Evolutionary conservation across 139 green algal genomes (phyloP).

Genomic region (Chlorella sp.): DNA sequence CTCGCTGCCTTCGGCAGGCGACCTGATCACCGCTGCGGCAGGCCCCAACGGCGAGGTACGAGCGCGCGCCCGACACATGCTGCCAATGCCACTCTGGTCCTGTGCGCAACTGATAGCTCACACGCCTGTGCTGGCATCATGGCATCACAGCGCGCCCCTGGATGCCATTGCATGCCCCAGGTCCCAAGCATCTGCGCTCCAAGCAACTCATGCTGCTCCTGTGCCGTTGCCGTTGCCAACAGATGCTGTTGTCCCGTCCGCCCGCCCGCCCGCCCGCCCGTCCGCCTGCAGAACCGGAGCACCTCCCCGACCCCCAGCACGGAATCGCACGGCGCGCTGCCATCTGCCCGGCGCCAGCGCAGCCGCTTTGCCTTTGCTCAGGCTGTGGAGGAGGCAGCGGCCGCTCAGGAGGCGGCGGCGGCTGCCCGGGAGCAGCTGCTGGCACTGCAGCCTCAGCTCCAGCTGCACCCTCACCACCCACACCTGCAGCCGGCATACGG

Average conservation of each 20-base stretch:
- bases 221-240: too few relatives aligned
- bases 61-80: not conserved
- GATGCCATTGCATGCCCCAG: not conserved
- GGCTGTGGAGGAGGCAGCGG: constrained; percentile 36
- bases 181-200: not conserved
- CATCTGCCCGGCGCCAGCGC: constrained; percentile 14
- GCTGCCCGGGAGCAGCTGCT: not conserved
- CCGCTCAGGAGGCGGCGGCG: not conserved
- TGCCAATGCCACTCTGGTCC: too few relatives aligned
- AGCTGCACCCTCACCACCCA: not conserved
- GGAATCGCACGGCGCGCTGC: not conserved
- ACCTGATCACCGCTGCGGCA: not conserved
- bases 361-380: constrained; percentile 58
- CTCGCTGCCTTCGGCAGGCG: not conserved
- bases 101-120: not conserved
- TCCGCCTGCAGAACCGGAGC: not conserved
- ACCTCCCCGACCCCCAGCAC: constrained; percentile 8
- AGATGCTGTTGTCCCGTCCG: too few relatives aligned
- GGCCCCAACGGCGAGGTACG: constrained; percentile 4
- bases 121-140: too few relatives aligned
- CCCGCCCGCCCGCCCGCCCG: not conserved
- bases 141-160: not conserved
- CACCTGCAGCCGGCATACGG: not conserved
- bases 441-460: not conserved
- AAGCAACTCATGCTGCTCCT: too few relatives aligned